Evolutionary conservation across 2,329 filamentous ascomycete genomes (phyloP).

Genomic region (Verticillium nonalfalfae): DNA sequence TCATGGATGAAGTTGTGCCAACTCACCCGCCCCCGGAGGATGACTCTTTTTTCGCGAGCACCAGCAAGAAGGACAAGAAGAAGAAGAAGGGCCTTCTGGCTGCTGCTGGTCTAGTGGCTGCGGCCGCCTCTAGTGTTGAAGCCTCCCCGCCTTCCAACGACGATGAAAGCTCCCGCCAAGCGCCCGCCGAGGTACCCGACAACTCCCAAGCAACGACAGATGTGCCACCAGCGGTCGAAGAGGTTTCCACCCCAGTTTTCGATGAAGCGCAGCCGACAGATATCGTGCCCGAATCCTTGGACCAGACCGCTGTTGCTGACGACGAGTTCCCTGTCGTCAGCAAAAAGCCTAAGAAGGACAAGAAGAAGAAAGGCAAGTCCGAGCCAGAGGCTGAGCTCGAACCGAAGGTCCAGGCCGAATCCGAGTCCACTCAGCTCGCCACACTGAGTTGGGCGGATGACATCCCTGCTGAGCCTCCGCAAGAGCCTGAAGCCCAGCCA

Average conservation of each 20-base stretch:
- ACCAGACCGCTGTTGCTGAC: slow-evolving; percentile 10
- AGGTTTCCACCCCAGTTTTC: background rate
- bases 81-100: slow-evolving; percentile 5
- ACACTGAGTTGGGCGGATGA: slow-evolving; percentile 14
- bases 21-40: background rate
- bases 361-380: slow-evolving; percentile 13
- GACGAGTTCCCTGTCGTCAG: slow-evolving; percentile 7
- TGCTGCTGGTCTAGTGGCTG: slow-evolving; percentile 1
- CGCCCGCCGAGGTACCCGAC: background rate
- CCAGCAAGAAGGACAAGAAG: slow-evolving; percentile 8
- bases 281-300: background rate
- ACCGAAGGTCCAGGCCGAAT: background rate
- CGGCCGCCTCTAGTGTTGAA: background rate
- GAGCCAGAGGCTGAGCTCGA: slow-evolving; percentile 13
- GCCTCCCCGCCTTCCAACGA: background rate
- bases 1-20: background rate
- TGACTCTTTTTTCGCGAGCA: background rate
- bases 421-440: background rate
- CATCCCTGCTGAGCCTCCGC: slow-evolving; percentile 15
- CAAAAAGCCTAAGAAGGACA: slow-evolving; percentile 9
- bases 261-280: background rate
- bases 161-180: background rate
- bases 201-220: background rate
- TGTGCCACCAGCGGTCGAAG: background rate
- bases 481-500: slow-evolving; percentile 10